Evolutionary conservation across 1,284 basidiomycete genomes (phyloP).

Genomic region (Ustilago xerochloae): DNA sequence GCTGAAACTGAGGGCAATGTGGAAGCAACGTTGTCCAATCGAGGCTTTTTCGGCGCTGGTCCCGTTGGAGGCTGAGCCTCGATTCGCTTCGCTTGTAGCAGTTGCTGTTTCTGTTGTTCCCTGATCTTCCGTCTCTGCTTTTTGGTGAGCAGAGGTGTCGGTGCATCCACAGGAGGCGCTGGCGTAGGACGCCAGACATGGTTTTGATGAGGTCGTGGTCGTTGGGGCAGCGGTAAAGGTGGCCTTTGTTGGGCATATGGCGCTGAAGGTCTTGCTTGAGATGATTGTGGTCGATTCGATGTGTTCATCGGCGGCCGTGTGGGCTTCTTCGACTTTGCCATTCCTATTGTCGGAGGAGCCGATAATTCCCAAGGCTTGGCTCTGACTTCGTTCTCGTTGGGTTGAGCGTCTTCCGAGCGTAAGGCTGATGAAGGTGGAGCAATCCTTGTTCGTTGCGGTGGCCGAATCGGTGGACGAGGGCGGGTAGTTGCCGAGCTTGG

Average conservation of each 20-base stretch:
- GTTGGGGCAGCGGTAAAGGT: not conserved
- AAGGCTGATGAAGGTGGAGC: slow-evolving; percentile 34
- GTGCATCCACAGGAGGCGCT: not conserved
- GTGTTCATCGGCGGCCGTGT: not conserved
- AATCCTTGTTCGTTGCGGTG: slow-evolving; percentile 10
- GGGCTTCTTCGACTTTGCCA: not conserved
- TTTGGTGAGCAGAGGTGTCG: not conserved
- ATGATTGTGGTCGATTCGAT: not conserved
- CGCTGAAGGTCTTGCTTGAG: too few relatives aligned
- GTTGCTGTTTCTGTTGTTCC: slow-evolving; percentile 5
- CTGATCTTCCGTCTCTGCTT: slow-evolving; percentile 7
- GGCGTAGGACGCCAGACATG: not conserved
- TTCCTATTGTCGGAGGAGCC: slow-evolving; percentile 34
- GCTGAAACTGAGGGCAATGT: not conserved
- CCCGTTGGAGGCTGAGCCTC: too few relatives aligned
- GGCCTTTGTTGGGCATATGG: not conserved
- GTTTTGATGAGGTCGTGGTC: not conserved
- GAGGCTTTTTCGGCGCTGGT: slow-evolving; percentile 8
- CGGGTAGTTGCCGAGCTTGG: not conserved
- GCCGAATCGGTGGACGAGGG: slow-evolving; percentile 10
- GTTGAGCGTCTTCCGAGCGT: slow-evolving; percentile 41
- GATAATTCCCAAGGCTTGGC: slow-evolving; percentile 39
- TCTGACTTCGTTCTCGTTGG: slow-evolving; percentile 30
- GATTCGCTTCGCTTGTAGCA: too few relatives aligned
- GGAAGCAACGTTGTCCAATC: not conserved